phyloP scores from a whole-genome alignment of 2,329 filamentous ascomycete species.

The Magnaporthiopsis incrustans region DNA sequence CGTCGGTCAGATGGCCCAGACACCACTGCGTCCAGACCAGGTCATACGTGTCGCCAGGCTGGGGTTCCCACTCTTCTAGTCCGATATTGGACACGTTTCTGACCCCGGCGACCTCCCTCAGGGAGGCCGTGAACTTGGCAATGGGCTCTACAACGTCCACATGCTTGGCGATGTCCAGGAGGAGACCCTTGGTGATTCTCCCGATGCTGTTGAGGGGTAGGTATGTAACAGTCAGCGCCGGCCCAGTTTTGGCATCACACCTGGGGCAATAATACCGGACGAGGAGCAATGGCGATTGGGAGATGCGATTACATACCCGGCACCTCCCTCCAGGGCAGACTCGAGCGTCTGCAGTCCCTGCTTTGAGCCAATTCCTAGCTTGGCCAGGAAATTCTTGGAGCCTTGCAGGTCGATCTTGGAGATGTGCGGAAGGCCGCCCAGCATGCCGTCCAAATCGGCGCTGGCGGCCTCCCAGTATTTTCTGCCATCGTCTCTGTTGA shows the following conservation, averaged over 20 bases:
- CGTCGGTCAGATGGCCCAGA: slow-evolving; percentile 70
- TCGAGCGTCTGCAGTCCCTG: slow-evolving; percentile 21
- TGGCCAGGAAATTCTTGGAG: slow-evolving; percentile 62
- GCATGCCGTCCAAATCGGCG: slow-evolving; percentile 60
- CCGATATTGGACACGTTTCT: slow-evolving; percentile 62
- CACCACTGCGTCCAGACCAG: slow-evolving; percentile 92
- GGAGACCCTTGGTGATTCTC: slow-evolving; percentile 68
- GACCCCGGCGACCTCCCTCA: slow-evolving; percentile 50
- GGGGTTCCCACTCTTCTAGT: slow-evolving; percentile 60
- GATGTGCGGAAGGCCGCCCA: slow-evolving; percentile 61
- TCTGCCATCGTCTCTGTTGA: slow-evolving; percentile 27
- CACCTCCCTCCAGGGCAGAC: slow-evolving; percentile 31
- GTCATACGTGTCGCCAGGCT: slow-evolving; percentile 51
- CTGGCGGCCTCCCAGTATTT: slow-evolving; percentile 40
- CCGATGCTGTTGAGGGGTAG: slow-evolving; percentile 55
- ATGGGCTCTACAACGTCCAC: slow-evolving; percentile 86
- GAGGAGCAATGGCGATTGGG: not conserved
- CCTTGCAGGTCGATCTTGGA: slow-evolving; percentile 64
- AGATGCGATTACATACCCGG: slow-evolving; percentile 18
- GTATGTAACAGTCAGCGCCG: not conserved
- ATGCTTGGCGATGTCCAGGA: slow-evolving; percentile 59
- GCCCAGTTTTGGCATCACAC: not conserved
- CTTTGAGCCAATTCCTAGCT: slow-evolving; percentile 45
- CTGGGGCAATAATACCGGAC: not conserved
- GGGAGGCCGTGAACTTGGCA: slow-evolving; percentile 63